These are phyloP conservation scores for Hyphopichia khmerensis DNA, from an alignment of 1,139 yeast species.

Conservation along the genomic window DNA sequence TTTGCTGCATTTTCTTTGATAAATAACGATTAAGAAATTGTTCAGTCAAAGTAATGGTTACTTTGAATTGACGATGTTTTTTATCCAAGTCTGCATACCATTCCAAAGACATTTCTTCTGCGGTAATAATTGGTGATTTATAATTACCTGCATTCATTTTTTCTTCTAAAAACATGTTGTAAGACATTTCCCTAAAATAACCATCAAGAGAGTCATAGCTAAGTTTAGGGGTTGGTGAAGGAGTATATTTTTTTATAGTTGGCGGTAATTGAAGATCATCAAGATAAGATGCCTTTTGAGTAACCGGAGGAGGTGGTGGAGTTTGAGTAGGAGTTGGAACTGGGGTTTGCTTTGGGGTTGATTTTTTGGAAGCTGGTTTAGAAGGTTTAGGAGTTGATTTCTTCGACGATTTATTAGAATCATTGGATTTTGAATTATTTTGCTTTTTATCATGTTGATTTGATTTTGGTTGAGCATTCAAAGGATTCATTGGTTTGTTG, in stretches of 20 bases:
- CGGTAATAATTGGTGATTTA: constrained; percentile 27
- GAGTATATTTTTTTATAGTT: constrained; percentile 25
- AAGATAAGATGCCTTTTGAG: background rate
- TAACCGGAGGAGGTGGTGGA: background rate
- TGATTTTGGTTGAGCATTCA: no score
- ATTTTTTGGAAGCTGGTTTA: no score
- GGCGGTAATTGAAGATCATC: constrained; percentile 18
- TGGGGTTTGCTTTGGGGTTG: background rate
- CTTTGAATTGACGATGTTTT: constrained; percentile 37
- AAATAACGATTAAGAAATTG: constrained; percentile 42
- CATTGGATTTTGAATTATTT: no score
- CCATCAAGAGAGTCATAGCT: constrained; percentile 47
- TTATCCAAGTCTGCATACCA: constrained; percentile 53
- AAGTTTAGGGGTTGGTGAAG: constrained; percentile 39
- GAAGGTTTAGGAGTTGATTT: no score
- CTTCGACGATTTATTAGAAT: no score
- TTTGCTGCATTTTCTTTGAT: constrained; percentile 37
- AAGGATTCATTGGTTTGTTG: background rate
- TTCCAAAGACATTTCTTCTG: constrained; percentile 42
- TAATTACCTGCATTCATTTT: constrained; percentile 39
- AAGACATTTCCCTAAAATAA: constrained; percentile 61
- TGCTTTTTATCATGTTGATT: background rate
- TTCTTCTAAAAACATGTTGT: constrained; percentile 63
- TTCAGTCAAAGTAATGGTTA: constrained; percentile 36
- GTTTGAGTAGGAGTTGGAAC: background rate